Conservation (phyloP, 129 eudicot species). For the Lactuca sativa region DNA sequence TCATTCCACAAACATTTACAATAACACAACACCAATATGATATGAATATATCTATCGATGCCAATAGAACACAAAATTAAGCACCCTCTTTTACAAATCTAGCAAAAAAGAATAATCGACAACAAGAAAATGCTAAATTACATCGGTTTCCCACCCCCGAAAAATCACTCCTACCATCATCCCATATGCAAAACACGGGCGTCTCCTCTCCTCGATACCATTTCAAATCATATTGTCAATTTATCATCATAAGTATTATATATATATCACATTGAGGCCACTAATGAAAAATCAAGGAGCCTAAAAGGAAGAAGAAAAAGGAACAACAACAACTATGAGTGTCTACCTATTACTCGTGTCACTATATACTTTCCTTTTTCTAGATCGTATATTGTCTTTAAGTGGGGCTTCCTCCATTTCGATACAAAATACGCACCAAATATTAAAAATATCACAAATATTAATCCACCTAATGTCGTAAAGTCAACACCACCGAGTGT, state of each 20-base stretch:
- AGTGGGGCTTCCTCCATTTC: constrained; percentile 69
- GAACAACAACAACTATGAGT: constrained; percentile 35
- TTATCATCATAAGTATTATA: no score
- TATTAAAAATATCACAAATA: constrained; percentile 40
- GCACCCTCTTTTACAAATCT: constrained; percentile 24
- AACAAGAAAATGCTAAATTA: constrained; percentile 14
- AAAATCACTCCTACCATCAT: constrained; percentile 17
- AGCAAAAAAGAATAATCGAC: constrained; percentile 25
- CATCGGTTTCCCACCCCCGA: constrained; percentile 31
- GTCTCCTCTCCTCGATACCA: constrained; percentile 17
- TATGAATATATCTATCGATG: constrained; percentile 12
- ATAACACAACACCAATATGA: neutral
- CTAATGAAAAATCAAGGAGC: constrained; percentile 11
- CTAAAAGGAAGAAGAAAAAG: neutral
- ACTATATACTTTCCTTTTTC: constrained; percentile 94
- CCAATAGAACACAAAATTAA: constrained; percentile 14
- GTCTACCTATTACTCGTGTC: constrained; percentile 70
- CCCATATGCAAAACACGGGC: constrained; percentile 3
- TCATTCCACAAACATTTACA: constrained; percentile 17
- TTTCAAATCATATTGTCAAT: neutral
- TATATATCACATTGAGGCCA: neutral
- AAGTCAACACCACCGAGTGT: constrained; percentile 27
- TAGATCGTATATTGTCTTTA: constrained; percentile 88
- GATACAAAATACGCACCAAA: constrained; percentile 45
- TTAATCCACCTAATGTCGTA: constrained; percentile 36